Evolutionary conservation across 2,329 filamentous ascomycete species (phyloP).

Genomic region (Lachnellula arida): DNA sequence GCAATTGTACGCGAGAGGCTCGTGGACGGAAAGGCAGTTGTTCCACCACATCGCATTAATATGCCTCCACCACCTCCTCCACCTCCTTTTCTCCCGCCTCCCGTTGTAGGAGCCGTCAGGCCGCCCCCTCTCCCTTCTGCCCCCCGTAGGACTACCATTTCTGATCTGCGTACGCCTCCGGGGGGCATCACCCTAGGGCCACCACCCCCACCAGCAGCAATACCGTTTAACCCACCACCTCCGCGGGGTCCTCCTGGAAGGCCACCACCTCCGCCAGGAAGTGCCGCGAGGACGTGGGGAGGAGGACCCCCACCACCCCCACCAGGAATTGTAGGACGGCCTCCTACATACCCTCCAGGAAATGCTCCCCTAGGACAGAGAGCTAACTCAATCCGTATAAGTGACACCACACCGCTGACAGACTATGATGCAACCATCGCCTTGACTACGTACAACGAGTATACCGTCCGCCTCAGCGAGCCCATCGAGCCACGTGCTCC

Average conservation of each 20-base stretch:
- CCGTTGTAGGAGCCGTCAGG: not conserved
- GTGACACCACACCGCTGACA: conserved; percentile 5
- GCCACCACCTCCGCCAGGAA: not conserved
- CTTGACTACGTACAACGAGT: conserved; percentile 21
- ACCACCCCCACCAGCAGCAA: not conserved
- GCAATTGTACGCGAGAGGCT: conserved; percentile 25
- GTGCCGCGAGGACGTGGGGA: not conserved
- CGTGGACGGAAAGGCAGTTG: conserved; percentile 15
- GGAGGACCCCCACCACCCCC: not conserved
- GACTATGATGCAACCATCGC: conserved; percentile 12
- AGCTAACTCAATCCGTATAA: conserved; percentile 2
- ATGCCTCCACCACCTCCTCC: not conserved
- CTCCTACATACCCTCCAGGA: not conserved
- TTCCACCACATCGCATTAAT: not conserved
- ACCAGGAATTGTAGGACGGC: not conserved
- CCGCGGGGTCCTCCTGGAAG: not conserved
- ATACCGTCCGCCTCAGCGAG: conserved; percentile 15
- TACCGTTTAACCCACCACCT: not conserved
- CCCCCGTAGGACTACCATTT: not conserved
- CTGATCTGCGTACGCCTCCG: not conserved
- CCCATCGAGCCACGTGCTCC: not conserved
- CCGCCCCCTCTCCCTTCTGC: conserved; percentile 2
- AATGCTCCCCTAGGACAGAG: not conserved
- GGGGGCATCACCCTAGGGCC: not conserved
- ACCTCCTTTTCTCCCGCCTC: not conserved